Evolutionary conservation across 140 eudicot species (phyloP), one percentile per base, ranked within the genome.

Genomic region (Ambrosia hybrid): DNA sequence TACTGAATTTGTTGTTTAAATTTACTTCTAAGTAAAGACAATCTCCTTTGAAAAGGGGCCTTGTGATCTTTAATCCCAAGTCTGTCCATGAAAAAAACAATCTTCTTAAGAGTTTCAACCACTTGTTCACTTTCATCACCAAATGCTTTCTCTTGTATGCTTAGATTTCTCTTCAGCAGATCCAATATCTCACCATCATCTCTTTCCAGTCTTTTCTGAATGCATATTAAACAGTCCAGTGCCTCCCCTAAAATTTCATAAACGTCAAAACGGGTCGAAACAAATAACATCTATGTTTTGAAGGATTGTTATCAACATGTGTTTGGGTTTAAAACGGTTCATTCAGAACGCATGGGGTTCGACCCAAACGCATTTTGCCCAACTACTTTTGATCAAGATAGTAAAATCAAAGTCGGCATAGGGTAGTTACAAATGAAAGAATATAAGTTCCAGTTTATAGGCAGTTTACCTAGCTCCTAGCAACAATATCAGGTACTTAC

Each of bases 171-270:
- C 77, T 85, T 84, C 65, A 85, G 89, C 79, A 75, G 62, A 79
- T 80, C 82, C 74, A 93, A 75, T 74, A 90, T 74, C 63, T 78
- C 77, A 15, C 59, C 65, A 37, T 87, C 91, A 51, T 90, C 93
- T 74, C 82, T 82, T 74, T 71, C 96, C 30, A 89, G 15, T 78
- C 91, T 84, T 55, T 79, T 85, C 78, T 80, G 95, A 49, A 93
- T 93, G 57, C 97, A 82, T 30, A 87, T 90, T 77, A 93, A 83
- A 78, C 98, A 93, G 70, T 93, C 98, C 34, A 93, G 83, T 13
- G 97, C 97, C 81, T 93, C 98, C 68, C 98, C 98, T 93, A 83
- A 48, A 75, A 75, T 51, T 63, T 14, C 66, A 67, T 30, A 39
- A 64, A 38, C 16, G 52, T 39, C 69, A 64, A 38, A 56, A 4